phyloP scores from a whole-genome alignment of 768 basidiomycete genomes.

The Melanogaster broomeanus region DNA sequence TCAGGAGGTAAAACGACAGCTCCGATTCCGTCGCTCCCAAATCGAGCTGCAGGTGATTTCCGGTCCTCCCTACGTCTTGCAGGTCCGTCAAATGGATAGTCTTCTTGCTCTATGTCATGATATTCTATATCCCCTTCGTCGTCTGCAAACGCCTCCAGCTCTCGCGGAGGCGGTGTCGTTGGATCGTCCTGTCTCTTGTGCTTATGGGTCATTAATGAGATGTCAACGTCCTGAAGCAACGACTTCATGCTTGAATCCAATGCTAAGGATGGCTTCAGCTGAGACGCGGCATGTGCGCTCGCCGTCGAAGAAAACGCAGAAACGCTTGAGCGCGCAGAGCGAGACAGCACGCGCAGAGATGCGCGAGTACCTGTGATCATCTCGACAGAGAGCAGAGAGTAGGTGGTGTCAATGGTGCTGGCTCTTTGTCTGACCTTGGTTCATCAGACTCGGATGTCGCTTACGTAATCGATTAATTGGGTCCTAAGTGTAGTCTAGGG shows the following conservation, averaged over 20 bases:
- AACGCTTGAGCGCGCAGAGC: slow-evolving; percentile 21
- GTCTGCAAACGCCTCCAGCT: slow-evolving; percentile 54
- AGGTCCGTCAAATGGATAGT: slow-evolving; percentile 27
- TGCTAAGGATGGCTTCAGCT: slow-evolving; percentile 60
- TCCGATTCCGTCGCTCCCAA: slow-evolving; percentile 75
- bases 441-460: background rate
- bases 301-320: slow-evolving; percentile 35
- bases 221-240: slow-evolving; percentile 67
- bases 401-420: background rate
- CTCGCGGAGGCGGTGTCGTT: slow-evolving; percentile 37
- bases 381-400: background rate
- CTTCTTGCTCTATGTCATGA: slow-evolving; percentile 37
- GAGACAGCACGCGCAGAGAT: slow-evolving; percentile 26
- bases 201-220: slow-evolving; percentile 49
- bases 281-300: slow-evolving; percentile 24
- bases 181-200: slow-evolving; percentile 30
- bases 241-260: slow-evolving; percentile 67
- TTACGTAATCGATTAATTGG: slow-evolving; percentile 21
- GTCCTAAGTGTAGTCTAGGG: no score
- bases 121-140: slow-evolving; percentile 33
- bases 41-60: slow-evolving; percentile 80
- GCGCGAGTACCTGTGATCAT: slow-evolving; percentile 27
- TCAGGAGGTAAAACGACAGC: slow-evolving; percentile 72
- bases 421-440: background rate
- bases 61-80: slow-evolving; percentile 37